Evolutionary conservation across 495 filamentous ascomycete genomes (phyloP), one percentile per base, ranked within the genome.

Genomic region (Durotheca rogersii): DNA sequence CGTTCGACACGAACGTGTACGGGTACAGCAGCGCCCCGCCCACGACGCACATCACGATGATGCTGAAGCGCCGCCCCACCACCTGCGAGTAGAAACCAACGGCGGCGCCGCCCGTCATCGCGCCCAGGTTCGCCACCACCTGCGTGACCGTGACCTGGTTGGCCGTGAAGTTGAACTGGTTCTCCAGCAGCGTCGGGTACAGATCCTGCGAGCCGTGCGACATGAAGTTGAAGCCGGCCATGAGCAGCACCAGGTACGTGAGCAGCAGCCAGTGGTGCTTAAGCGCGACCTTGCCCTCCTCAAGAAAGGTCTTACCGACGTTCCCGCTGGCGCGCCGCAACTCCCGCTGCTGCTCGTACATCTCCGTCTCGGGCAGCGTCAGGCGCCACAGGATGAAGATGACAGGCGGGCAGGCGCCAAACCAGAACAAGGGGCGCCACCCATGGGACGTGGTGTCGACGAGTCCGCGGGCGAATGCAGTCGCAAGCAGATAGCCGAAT

Each of bases 211-310:
- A 90, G 51, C 90, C 90, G 62, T 96, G 90, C 16, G 87, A 90
- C 88, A 92, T 89, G 67, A 92, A 93, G 66, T 93, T 95, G 76
- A 95, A 92, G 0, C 89, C 89, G 5, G 89, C 82, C 89, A 93
- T 93, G 11, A 95, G 73, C 14, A 93, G 67, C 14, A 95, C 87
- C 25, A 93, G 72, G 67, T 95, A 95, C 39, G 83, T 71, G 25
- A 93, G 71, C 4, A 95, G 66, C 12, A 90, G 41, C 89, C 89
- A 93, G 63, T 95, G 87, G 10, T 79, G 78, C 58, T 80, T 82
- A 9, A 94, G 54, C 0, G 87, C 88, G 1, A 89, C 81, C 57
- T 85, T 86, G 20, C 87, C 88, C 67, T 93, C 88, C 0, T 72
- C 65, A 7, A 92, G 16, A 65, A 94, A 94, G 1, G 82, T 86